Percentiles rank a stretch among this genome's conserved stretches.
phyloP scores from a whole-genome alignment of 2,329 filamentous ascomycete genomes.

The Fusarium proliferatum region DNA sequence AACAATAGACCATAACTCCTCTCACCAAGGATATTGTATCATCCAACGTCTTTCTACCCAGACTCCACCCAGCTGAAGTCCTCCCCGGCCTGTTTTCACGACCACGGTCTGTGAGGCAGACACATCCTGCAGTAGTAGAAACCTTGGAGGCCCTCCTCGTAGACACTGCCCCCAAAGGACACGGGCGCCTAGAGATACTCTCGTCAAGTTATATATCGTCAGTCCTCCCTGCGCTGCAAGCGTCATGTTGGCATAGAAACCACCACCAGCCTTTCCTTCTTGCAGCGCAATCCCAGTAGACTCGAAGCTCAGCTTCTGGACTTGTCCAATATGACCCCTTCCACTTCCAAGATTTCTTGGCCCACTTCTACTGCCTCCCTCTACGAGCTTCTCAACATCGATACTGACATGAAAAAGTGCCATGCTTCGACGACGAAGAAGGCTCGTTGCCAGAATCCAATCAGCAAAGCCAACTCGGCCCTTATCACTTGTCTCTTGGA shows the following conservation, averaged over 20 bases:
- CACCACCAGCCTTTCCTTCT: not conserved
- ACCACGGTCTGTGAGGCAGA: slow-evolving; percentile 8
- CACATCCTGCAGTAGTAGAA: not conserved
- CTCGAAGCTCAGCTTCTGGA: not conserved
- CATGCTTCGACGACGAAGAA: slow-evolving; percentile 5
- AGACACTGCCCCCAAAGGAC: slow-evolving; percentile 9
- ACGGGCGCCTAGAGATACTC: slow-evolving; percentile 27
- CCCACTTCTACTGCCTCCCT: slow-evolving; percentile 14
- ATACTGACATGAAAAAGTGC: slow-evolving; percentile 12
- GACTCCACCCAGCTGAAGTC: slow-evolving; percentile 25
- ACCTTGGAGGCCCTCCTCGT: slow-evolving; percentile 14
- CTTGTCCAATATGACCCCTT: slow-evolving; percentile 16
- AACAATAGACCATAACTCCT: not conserved
- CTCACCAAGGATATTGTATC: not conserved
- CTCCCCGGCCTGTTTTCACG: slow-evolving; percentile 16
- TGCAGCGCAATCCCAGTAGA: not conserved
- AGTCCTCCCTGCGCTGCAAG: not conserved
- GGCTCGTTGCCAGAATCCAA: not conserved
- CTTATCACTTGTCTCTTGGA: slow-evolving; percentile 14
- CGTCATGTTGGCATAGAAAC: slow-evolving; percentile 34
- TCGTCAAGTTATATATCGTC: slow-evolving; percentile 32
- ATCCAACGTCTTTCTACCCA: not conserved
- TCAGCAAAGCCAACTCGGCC: slow-evolving; percentile 9
- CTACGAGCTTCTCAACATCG: slow-evolving; percentile 15
- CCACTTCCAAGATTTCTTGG: slow-evolving; percentile 5